phyloP scores from a whole-genome alignment of 192 early-diverging fungal species.

The Coemansia sp. region DNA sequence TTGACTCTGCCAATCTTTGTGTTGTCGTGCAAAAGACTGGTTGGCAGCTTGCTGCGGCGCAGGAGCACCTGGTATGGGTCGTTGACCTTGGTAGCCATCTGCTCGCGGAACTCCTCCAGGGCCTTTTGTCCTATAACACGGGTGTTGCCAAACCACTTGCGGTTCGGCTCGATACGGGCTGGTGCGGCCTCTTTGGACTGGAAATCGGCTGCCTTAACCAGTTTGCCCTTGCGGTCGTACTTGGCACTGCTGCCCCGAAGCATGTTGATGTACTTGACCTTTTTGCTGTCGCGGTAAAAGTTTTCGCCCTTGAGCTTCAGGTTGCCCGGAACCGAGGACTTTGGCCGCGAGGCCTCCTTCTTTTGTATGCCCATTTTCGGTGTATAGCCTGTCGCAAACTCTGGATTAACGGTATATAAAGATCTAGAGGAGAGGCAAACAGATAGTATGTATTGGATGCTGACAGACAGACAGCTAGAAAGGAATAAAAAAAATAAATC shows the following conservation, averaged over 20 bases:
- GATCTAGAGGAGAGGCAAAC: not conserved
- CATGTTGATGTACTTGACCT: slow-evolving; percentile 91
- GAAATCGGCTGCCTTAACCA: slow-evolving; percentile 88
- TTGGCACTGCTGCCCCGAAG: slow-evolving; percentile 84
- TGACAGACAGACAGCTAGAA: not conserved
- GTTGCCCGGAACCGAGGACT: slow-evolving; percentile 59
- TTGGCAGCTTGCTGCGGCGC: slow-evolving; percentile 92
- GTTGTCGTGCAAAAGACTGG: slow-evolving; percentile 84
- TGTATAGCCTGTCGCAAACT: not conserved
- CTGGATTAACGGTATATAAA: not conserved
- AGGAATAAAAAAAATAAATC: not conserved
- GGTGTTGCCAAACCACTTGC: slow-evolving; percentile 99
- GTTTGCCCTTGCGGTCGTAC: slow-evolving; percentile 82
- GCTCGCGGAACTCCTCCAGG: slow-evolving; percentile 88
- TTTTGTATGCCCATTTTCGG: slow-evolving; percentile 48
- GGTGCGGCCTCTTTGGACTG: slow-evolving; percentile 76
- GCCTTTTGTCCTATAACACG: slow-evolving; percentile 94
- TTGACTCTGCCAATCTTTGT: slow-evolving; percentile 73
- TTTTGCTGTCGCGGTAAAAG: slow-evolving; percentile 97
- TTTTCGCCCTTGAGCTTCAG: slow-evolving; percentile 93
- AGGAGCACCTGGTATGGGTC: slow-evolving; percentile 96
- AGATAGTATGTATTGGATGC: not conserved
- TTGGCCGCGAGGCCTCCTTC: slow-evolving; percentile 53
- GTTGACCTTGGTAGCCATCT: slow-evolving; percentile 79
- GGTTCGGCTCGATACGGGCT: slow-evolving; percentile 89